phyloP scores from a whole-genome alignment of 805 yeast genomes.

The Suhomyces prunicola region DNA sequence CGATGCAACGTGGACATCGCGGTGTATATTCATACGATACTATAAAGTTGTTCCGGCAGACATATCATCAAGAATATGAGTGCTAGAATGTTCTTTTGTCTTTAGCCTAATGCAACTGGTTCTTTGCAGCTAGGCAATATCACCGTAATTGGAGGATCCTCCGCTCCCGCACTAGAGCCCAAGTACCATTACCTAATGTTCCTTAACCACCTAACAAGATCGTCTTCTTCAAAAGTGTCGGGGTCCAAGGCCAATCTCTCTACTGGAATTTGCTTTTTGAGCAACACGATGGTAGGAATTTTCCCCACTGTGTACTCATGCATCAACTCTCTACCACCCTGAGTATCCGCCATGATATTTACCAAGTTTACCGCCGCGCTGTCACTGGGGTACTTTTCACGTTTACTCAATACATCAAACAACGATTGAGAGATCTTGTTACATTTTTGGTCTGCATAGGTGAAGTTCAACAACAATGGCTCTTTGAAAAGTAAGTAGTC shows the following conservation, averaged over 20 bases:
- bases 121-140: not conserved
- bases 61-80: not conserved
- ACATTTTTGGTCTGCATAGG: conserved; percentile 61
- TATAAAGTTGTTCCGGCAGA: not conserved
- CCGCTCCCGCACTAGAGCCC: not conserved
- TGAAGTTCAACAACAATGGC: conserved; percentile 72
- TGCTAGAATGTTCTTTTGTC: not conserved
- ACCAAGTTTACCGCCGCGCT: conserved; percentile 53
- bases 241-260: conserved; percentile 25
- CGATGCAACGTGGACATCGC: not conserved
- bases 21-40: not conserved
- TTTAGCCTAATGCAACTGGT: not conserved
- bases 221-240: conserved; percentile 23
- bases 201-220: conserved; percentile 28
- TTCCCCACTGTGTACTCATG: conserved; percentile 51
- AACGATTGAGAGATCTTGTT: conserved; percentile 62
- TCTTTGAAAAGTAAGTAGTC: conserved; percentile 48
- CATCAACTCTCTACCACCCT: conserved; percentile 57
- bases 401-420: conserved; percentile 34
- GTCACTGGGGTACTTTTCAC: conserved; percentile 26
- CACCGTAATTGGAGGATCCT: not conserved
- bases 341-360: conserved; percentile 68
- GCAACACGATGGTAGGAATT: conserved; percentile 66
- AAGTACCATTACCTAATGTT: not conserved
- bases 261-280: conserved; percentile 60